Base-by-base conservation (phyloP, 1,284 basidiomycete genomes). In the Ganoderma sinense region DNA sequence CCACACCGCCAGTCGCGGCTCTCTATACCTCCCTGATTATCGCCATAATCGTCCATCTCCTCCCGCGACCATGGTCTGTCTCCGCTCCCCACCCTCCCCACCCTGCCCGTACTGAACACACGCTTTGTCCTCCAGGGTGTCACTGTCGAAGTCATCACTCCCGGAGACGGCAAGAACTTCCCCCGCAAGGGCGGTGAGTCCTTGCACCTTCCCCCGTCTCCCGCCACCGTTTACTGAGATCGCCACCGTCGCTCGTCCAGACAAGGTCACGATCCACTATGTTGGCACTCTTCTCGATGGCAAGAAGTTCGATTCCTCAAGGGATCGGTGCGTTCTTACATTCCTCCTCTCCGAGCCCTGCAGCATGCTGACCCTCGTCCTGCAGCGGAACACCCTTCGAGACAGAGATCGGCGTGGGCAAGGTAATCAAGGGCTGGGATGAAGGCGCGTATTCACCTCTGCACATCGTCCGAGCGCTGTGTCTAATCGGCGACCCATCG, bases 341-440 rank as follows among this genome's bases (percentile, higher is more conserved):
- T 64, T 55, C 29, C 60, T 40, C 29, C 48, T 16, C 39, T 31
- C 58, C 64, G 33, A 51, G 14, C 62, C 62, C 26, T 59, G 36
- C 36, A 26, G 16, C n/a, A 48, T 53, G 43, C 68, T 59, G 58
- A 65, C 13, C n/a, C 29, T 6, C 11, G 31, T 39, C 41, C 41
- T 41, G 6, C 71, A 93, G 92, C 63, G 81, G 82, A 0, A 11
- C 13, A 0, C 89, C 94, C 2, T 97, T 97, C 81, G 79, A 84
- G 77, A 95, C 93, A 29, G 79, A 87, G 77, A 96, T 97, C 74
- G 94, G 94, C 67, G 85, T 91, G 59, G 92, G 92, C 45, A 90
- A 90, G 80, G 94, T 96, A 67, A 96, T 96, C 83, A 91, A 87
- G 80, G 95, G 95, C 55, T 97, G 95, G 95, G 95, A 97, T 78